Conservation (phyloP, 2,329 filamentous ascomycete species). For the Incumbomyces delicatus region DNA sequence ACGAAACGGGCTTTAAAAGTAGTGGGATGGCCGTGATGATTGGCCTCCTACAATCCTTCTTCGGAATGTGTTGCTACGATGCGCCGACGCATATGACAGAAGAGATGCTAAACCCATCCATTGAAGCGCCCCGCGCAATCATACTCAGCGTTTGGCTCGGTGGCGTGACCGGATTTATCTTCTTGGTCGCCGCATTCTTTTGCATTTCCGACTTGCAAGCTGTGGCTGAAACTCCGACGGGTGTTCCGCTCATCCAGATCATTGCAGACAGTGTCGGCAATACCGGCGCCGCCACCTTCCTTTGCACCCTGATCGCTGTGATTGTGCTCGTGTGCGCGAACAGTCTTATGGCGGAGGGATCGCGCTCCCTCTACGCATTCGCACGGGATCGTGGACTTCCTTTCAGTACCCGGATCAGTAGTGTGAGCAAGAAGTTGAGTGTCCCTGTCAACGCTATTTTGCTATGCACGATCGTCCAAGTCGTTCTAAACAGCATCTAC, state of each 20-base stretch:
- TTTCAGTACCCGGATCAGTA: slow-evolving; percentile 30
- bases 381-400: slow-evolving; percentile 43
- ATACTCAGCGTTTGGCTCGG: slow-evolving; percentile 37
- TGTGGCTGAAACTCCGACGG: slow-evolving; percentile 38
- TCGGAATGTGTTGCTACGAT: slow-evolving; percentile 28
- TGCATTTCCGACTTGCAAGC: slow-evolving; percentile 42
- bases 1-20: slow-evolving; percentile 44
- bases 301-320: slow-evolving; percentile 37
- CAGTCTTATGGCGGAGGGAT: slow-evolving; percentile 17
- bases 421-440: slow-evolving; percentile 32
- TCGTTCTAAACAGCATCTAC: slow-evolving; percentile 25
- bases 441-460: slow-evolving; percentile 38
- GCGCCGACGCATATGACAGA: slow-evolving; percentile 46
- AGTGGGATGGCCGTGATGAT: slow-evolving; percentile 43
- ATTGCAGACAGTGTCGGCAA: slow-evolving; percentile 41
- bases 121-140: slow-evolving; percentile 42
- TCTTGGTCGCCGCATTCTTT: slow-evolving; percentile 42
- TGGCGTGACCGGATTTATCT: slow-evolving; percentile 38
- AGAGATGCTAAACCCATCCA: slow-evolving; percentile 40
- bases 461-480: slow-evolving; percentile 44
- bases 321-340: slow-evolving; percentile 38
- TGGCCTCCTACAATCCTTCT: slow-evolving; percentile 42
- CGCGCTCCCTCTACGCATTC: slow-evolving; percentile 26
- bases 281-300: slow-evolving; percentile 36
- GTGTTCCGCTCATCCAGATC: slow-evolving; percentile 43